Conservation (phyloP, 179 eudicot species). For the Silene noctiflora region DNA sequence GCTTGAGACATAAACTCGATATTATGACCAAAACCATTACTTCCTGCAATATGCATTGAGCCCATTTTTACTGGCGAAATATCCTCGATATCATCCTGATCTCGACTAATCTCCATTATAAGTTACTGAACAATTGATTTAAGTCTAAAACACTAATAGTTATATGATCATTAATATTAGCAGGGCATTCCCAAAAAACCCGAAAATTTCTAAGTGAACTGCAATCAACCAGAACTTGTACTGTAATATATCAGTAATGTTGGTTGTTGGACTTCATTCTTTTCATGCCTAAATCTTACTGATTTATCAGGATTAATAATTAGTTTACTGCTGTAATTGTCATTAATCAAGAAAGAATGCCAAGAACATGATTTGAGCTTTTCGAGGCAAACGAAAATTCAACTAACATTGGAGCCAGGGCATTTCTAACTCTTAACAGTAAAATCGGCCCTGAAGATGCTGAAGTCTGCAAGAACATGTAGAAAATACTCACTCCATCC, state of each 20-base stretch:
- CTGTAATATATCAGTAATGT: constrained; percentile 33
- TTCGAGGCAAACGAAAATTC: constrained; percentile 17
- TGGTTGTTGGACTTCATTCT: constrained; percentile 57
- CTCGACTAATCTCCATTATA: constrained; percentile 52
- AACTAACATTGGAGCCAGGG: constrained; percentile 7
- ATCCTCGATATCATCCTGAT: constrained; percentile 55
- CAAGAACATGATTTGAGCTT: constrained; percentile 36
- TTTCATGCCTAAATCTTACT: constrained; percentile 35
- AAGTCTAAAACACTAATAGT: constrained; percentile 21
- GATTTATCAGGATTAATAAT: neutral
- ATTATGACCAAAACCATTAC: constrained; percentile 71
- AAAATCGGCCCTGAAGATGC: neutral
- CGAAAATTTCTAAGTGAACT: constrained; percentile 33
- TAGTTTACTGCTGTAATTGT: neutral
- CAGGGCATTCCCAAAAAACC: constrained; percentile 2
- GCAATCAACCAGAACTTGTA: constrained; percentile 43
- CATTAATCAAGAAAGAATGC: constrained; percentile 25
- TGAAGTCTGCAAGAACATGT: neutral
- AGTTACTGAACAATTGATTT: neutral
- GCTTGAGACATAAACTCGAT: constrained; percentile 74
- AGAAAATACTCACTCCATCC: no score
- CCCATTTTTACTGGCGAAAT: constrained; percentile 48
- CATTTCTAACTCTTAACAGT: neutral
- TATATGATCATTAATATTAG: constrained; percentile 20
- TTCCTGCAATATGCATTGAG: constrained; percentile 66